A percentile compares a stretch with the other conserved stretches of the same genome.
Evolutionary conservation across 2,329 filamentous ascomycete genomes (phyloP).

Genomic region (Elsinoe arachidis): DNA sequence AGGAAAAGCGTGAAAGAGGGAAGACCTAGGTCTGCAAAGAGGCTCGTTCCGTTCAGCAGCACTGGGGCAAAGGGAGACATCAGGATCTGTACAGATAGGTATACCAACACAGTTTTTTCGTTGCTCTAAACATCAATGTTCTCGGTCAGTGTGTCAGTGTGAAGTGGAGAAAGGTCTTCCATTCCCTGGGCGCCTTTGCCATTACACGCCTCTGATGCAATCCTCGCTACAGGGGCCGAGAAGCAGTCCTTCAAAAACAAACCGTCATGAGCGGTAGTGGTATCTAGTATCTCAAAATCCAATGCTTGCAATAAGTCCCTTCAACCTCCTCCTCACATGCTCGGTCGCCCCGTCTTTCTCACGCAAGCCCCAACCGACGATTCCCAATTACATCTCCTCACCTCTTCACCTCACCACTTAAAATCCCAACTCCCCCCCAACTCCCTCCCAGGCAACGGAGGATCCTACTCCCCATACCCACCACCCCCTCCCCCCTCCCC

Average conservation of each 20-base stretch:
- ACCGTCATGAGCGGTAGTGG: constrained; percentile 10
- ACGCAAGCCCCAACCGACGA: too few species aligned
- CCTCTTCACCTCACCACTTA: too few species aligned
- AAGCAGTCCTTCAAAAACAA: background rate
- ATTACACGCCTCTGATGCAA: background rate
- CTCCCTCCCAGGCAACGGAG: background rate
- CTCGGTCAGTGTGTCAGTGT: background rate
- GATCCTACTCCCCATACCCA: background rate
- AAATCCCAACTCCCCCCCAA: background rate
- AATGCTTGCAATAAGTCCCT: background rate
- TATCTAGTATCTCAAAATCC: constrained; percentile 4
- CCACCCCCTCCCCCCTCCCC: background rate
- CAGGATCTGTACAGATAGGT: constrained; percentile 12
- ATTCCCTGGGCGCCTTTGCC: background rate
- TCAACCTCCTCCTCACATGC: background rate
- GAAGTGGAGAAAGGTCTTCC: background rate
- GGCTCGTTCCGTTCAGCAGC: background rate
- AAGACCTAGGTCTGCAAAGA: background rate
- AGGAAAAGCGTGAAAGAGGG: background rate
- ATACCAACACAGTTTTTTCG: constrained; percentile 10
- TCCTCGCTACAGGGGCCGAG: background rate
- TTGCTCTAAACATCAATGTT: background rate
- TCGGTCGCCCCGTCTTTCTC: background rate
- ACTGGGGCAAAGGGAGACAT: background rate
- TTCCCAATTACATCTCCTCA: too few species aligned